Conservation (phyloP, 768 basidiomycete species). For the Sarcomyxa edulis region DNA sequence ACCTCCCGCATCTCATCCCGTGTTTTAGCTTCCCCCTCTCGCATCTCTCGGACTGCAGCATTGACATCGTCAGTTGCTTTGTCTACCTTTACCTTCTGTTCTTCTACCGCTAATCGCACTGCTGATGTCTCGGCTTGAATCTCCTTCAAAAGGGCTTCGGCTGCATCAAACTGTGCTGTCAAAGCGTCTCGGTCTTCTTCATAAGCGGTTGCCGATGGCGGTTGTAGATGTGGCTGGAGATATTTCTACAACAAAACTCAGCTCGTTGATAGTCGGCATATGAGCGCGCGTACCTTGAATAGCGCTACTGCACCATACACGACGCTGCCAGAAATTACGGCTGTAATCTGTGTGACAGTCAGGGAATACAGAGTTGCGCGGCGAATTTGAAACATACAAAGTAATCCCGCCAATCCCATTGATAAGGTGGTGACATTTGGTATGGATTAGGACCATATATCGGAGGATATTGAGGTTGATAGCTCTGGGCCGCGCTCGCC, state of each 20-base stretch:
- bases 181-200: constrained; percentile 83
- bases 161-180: constrained; percentile 85
- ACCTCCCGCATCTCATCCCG: constrained; percentile 90
- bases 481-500: constrained; percentile 29
- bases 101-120: constrained; percentile 67
- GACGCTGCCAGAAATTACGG: constrained; percentile 82
- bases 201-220: constrained; percentile 84
- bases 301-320: constrained; percentile 76
- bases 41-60: constrained; percentile 66
- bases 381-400: constrained; percentile 56
- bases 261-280: neutral
- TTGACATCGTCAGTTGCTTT: constrained; percentile 70
- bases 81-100: constrained; percentile 70
- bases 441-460: constrained; percentile 40
- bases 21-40: constrained; percentile 70
- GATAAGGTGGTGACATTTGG: constrained; percentile 39
- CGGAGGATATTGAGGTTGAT: constrained; percentile 28
- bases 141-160: constrained; percentile 73
- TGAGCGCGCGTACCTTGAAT: constrained; percentile 52
- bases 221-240: constrained; percentile 83
- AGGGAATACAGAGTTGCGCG: constrained; percentile 18
- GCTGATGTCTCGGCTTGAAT: constrained; percentile 75
- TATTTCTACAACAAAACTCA: constrained; percentile 63
- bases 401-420: constrained; percentile 96
- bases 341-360: constrained; percentile 66